Evolutionary conservation across 2,329 filamentous ascomycete species (phyloP), one percentile per base, ranked within the genome.

Genomic region (Lizonia empirigonia): DNA sequence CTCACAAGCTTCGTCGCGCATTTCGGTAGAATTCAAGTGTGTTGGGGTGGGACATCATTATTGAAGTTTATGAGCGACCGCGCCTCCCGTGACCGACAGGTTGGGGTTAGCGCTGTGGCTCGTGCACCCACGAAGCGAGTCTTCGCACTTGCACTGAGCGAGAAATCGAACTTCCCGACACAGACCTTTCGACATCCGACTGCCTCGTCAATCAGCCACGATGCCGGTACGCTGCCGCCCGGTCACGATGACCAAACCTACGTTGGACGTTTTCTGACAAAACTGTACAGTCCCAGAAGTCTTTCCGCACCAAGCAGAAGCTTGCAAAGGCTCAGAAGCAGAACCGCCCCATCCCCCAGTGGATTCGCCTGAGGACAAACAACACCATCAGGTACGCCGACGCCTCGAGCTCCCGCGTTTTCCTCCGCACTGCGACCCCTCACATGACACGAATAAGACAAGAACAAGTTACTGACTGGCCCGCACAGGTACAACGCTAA

Each of bases 221-320:
- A 73, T 73, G 70, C 70, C 70, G 69, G 70, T 73, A 73, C 53
- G 69, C 55, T 46, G 41, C 42, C 56, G 41, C 53, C 53, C 37
- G 19, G 30, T 38, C 44, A 33, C 36, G 49, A 52, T 27, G 38
- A 42, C 33, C 42, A 47, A 34, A 13, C 22, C 37, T 47, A 34
- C 49, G 49, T 42, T 49, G 29, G 50, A 44, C 44, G 23, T 49
- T 24, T 49, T 53, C 50, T 49, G 44, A 48, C 50, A 22, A 44
- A 29, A 27, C 44, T 26, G 7, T 39, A 77, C 79, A 97, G 93
- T 93, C 89, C 88, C 91, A 99, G 85, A 99, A 99, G 89, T 90
- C 92, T 78, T 99, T 99, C 91, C 90, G 92, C 80, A 97, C 92
- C 82, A 99, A 99, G 92, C 89, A 95, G 82, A 99, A 99, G 94